phyloP scores from a whole-genome alignment of 176 grass and related monocot genomes.

The bread wheat (Triticum aestivum) region DNA sequence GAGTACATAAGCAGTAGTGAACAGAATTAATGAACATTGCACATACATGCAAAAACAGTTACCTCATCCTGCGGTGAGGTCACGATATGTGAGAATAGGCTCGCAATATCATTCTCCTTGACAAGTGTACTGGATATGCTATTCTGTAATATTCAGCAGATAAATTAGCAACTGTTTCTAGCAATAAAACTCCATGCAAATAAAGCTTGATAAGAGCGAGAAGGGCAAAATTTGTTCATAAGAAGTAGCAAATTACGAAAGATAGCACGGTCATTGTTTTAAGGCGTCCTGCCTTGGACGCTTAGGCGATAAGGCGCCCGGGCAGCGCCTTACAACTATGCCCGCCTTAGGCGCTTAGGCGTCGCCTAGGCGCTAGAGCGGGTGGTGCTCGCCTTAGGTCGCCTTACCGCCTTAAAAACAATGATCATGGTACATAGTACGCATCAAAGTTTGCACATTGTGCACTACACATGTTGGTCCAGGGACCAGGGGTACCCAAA shows the following conservation, averaged over 20 bases:
- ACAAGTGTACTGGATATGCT: conserved; percentile 47
- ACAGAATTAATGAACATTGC: not conserved
- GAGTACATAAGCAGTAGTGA: conserved; percentile 20
- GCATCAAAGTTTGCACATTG: not conserved
- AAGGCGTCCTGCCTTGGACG: too few relatives aligned
- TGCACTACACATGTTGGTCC: not conserved
- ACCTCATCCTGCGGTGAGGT: conserved; percentile 63
- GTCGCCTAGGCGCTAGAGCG: too few relatives aligned
- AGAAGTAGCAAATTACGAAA: not conserved
- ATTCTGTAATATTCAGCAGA: conserved; percentile 43
- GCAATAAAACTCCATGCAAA: not conserved
- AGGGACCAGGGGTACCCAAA: not conserved
- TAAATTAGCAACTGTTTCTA: conserved; percentile 21
- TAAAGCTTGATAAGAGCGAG: not conserved
- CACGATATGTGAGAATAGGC: conserved; percentile 50
- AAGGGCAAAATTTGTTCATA: not conserved
- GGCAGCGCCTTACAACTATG: too few relatives aligned
- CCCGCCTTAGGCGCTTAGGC: too few relatives aligned
- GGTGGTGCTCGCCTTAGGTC: too few relatives aligned
- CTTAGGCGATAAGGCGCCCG: too few relatives aligned
- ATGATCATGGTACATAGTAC: not conserved
- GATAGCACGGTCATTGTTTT: not conserved
- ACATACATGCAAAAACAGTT: not conserved
- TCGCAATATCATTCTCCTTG: conserved; percentile 52
- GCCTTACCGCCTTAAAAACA: too few relatives aligned